Evolutionary conservation across 208 protist genomes (phyloP).

Genomic region (Crithidia thermophila): DNA sequence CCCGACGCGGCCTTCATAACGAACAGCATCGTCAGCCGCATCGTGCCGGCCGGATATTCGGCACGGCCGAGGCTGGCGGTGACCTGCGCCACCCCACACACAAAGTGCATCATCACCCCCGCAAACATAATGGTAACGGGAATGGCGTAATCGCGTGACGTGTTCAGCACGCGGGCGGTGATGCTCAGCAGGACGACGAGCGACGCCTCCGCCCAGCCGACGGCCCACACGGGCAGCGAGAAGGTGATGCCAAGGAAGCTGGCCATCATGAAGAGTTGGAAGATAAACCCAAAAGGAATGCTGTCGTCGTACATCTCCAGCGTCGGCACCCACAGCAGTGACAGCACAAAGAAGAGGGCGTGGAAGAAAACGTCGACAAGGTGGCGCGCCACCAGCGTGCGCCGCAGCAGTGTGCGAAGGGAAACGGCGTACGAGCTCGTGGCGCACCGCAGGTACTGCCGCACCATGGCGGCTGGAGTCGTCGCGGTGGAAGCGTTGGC

Average conservation of each 20-base stretch:
- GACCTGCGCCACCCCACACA: neutral
- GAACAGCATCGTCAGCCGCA: constrained; percentile 16
- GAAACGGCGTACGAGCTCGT: constrained; percentile 2
- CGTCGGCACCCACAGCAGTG: constrained; percentile 92
- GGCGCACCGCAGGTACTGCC: neutral
- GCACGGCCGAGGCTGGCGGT: constrained; percentile 17
- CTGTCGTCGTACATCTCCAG: constrained; percentile 44
- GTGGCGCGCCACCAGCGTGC: constrained; percentile 39
- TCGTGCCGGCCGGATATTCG: neutral
- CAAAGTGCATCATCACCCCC: constrained; percentile 22
- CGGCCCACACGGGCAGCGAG: constrained; percentile 19
- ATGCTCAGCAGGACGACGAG: constrained; percentile 19
- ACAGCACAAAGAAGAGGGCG: constrained; percentile 86
- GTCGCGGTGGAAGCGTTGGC: neutral
- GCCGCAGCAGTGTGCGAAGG: constrained; percentile 1
- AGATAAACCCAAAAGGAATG: constrained; percentile 55
- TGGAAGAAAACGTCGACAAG: constrained; percentile 84
- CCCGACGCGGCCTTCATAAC: constrained; percentile 8
- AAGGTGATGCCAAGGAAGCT: constrained; percentile 36
- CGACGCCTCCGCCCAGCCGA: constrained; percentile 21
- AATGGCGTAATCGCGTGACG: constrained; percentile 29
- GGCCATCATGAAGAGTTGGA: constrained; percentile 45
- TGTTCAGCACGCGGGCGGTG: constrained; percentile 12
- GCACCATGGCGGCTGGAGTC: no score
- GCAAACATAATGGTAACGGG: constrained; percentile 26